Conservation (phyloP, 148 eudicot genomes). For the Rhododendron vialii region DNA sequence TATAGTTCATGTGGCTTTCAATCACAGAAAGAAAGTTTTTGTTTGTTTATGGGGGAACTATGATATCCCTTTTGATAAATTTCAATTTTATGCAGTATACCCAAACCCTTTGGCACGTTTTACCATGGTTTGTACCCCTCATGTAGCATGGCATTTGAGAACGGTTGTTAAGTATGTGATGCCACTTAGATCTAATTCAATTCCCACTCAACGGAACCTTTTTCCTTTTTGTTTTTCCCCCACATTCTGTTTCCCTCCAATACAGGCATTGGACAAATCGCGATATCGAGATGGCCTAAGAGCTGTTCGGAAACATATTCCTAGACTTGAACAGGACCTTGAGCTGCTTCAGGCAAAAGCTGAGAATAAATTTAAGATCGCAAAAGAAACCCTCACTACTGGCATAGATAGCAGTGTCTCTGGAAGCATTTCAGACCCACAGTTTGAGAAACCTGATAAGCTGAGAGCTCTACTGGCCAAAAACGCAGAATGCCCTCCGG, state of each 20-base stretch:
- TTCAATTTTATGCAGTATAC: not conserved
- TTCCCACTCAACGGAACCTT: not conserved
- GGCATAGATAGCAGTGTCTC: constrained; percentile 15
- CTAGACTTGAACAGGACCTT: constrained; percentile 81
- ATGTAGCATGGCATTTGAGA: not conserved
- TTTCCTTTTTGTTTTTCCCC: not conserved
- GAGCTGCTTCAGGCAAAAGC: constrained; percentile 59
- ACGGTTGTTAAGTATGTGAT: not conserved
- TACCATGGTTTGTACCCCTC: not conserved
- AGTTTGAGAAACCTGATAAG: constrained; percentile 41
- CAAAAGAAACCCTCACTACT: constrained; percentile 21
- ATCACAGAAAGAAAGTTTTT: not conserved
- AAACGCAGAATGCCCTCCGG: constrained; percentile 26
- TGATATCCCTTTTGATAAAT: not conserved
- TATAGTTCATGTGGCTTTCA: not conserved
- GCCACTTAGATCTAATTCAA: not conserved
- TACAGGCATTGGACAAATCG: constrained; percentile 94
- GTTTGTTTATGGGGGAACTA: not conserved
- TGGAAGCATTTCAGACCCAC: constrained; percentile 17
- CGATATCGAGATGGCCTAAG: constrained; percentile 68
- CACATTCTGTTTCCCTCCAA: not conserved
- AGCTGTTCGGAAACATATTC: constrained; percentile 72
- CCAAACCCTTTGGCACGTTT: not conserved
- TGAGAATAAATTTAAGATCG: constrained; percentile 20
- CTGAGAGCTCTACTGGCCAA: constrained; percentile 49